These are phyloP conservation scores for Lachnellula occidentalis DNA, from an alignment of 2,329 filamentous ascomycete genomes.

Conservation along the genomic window DNA sequence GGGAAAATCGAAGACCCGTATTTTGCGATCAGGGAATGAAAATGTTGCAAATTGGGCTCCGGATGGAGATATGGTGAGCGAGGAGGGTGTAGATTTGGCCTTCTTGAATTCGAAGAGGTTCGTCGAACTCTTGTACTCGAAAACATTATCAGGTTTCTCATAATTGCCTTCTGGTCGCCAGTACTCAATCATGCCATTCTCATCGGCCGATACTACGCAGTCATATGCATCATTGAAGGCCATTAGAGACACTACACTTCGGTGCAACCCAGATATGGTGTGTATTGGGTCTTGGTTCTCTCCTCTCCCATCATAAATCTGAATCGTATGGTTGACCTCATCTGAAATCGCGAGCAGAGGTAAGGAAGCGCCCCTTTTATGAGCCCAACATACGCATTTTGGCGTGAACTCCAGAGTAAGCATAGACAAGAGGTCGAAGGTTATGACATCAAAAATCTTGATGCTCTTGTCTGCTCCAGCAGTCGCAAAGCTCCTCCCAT, in stretches of 20 bases:
- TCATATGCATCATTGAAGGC: constrained; percentile 84
- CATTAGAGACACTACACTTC: constrained; percentile 76
- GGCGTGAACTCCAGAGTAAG: constrained; percentile 71
- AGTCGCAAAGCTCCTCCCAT: constrained; percentile 91
- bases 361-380: constrained; percentile 78
- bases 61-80: constrained; percentile 78
- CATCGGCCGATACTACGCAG: constrained; percentile 85
- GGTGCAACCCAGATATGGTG: constrained; percentile 72
- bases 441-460: constrained; percentile 78
- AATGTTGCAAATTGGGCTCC: constrained; percentile 82
- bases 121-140: constrained; percentile 87
- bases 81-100: constrained; percentile 76
- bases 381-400: constrained; percentile 85
- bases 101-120: constrained; percentile 98
- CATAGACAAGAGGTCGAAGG: constrained; percentile 82
- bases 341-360: constrained; percentile 82
- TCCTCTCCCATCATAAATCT: constrained; percentile 84
- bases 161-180: constrained; percentile 78
- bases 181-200: constrained; percentile 93
- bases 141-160: constrained; percentile 89
- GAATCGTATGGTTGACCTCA: constrained; percentile 64
- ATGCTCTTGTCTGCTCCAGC: constrained; percentile 72
- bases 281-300: constrained; percentile 73
- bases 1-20: constrained; percentile 88
- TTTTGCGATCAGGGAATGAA: constrained; percentile 88